These are phyloP conservation scores for Fomitopsis pinicola DNA, from an alignment of 1,284 basidiomycete genomes.

Conservation along the genomic window DNA sequence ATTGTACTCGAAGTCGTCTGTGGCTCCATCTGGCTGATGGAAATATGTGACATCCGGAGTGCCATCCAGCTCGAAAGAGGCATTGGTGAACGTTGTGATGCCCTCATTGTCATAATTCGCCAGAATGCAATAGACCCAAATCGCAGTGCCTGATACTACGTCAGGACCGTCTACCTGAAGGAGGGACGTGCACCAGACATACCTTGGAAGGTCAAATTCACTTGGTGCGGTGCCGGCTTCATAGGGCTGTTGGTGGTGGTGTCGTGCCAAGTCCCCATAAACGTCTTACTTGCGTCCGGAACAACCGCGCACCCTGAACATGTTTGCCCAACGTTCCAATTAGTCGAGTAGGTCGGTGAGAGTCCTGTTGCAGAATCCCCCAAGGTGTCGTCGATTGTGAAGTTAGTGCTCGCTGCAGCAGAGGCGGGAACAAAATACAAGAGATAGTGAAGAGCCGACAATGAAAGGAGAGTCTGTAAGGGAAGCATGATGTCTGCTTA, in stretches of 20 bases:
- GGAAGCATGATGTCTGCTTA: background rate
- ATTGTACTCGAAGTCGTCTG: background rate
- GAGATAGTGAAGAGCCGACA: background rate
- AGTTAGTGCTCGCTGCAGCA: background rate
- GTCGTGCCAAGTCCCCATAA: background rate
- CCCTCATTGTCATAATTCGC: background rate
- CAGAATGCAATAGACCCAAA: slow-evolving; percentile 2
- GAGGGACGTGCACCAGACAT: background rate
- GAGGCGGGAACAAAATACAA: background rate
- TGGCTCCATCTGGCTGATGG: background rate
- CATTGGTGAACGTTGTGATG: background rate
- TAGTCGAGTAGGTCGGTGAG: background rate
- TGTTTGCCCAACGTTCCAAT: background rate
- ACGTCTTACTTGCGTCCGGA: background rate
- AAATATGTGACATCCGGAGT: background rate
- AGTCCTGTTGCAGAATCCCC: background rate
- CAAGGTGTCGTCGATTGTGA: background rate
- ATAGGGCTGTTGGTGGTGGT: background rate
- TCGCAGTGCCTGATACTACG: background rate
- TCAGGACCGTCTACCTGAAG: background rate
- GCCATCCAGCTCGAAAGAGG: background rate
- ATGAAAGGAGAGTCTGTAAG: background rate
- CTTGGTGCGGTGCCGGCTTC: background rate
- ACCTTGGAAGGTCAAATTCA: background rate
- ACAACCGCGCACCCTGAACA: background rate